Conservation (phyloP, 768 basidiomycete species). For the Lentinus tigrinus region DNA sequence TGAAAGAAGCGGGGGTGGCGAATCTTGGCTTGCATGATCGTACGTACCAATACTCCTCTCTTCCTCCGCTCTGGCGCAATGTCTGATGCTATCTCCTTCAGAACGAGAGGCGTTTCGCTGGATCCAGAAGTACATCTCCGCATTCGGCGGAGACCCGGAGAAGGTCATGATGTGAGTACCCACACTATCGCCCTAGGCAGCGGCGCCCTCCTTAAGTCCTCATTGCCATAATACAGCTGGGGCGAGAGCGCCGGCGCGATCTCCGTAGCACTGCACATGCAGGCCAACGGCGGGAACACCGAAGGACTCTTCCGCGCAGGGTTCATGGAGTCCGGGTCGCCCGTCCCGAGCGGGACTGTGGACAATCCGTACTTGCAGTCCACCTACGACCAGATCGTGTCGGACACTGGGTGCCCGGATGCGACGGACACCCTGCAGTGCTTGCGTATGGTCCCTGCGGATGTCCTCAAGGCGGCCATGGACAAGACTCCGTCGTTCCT, state of each 20-base stretch:
- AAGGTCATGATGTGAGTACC: slow-evolving; percentile 40
- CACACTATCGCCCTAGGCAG: background rate
- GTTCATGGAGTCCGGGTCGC: slow-evolving; percentile 36
- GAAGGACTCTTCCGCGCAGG: slow-evolving; percentile 24
- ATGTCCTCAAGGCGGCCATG: slow-evolving; percentile 28
- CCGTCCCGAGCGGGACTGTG: background rate
- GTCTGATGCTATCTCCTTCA: background rate
- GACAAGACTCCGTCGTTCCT: slow-evolving; percentile 33
- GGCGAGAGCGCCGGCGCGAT: slow-evolving; percentile 42
- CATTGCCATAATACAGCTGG: slow-evolving; percentile 19
- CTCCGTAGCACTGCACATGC: slow-evolving; percentile 28
- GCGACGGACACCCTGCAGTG: slow-evolving; percentile 39
- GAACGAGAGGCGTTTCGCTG: slow-evolving; percentile 44
- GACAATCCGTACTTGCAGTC: background rate
- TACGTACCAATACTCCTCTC: slow-evolving; percentile 39
- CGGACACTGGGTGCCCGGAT: slow-evolving; percentile 33
- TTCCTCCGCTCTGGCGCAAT: background rate
- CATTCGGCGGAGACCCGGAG: slow-evolving; percentile 43
- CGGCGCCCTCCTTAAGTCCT: background rate
- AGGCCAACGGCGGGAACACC: slow-evolving; percentile 20
- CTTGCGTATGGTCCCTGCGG: slow-evolving; percentile 37
- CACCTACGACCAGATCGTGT: slow-evolving; percentile 40
- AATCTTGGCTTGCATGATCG: slow-evolving; percentile 41
- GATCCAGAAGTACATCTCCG: slow-evolving; percentile 39
- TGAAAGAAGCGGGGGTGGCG: slow-evolving; percentile 20